Base-by-base conservation (phyloP, 2,329 filamentous ascomycete genomes). In the Pestalotiopsis sp. region DNA sequence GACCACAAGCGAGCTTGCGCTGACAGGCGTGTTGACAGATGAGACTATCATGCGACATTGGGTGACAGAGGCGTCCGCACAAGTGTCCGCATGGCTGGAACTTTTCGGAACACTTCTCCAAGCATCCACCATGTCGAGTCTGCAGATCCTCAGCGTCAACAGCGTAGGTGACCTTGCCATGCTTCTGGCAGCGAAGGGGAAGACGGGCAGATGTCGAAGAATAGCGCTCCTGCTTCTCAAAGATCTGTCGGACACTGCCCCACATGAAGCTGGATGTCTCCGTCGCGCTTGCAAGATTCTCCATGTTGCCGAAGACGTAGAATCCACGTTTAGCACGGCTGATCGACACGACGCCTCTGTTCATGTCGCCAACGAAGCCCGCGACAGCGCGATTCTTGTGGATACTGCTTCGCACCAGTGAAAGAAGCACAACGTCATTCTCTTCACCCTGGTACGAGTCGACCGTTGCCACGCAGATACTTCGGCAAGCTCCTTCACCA, bases 371-470 rank as follows among this genome's bases (percentile, higher is more conserved):
- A 1, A 97, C 83, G 73, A 97, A 98, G 0, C 95, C 95, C 38
- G 94, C 90, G 1, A 74, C 74, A 52, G 74, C 73, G 2, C 71
- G 73, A 1, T 72, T 73, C 0, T 83, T 82, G 4, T 81, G 75
- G 1, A 81, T 74, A 45, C 91, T 92, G 71, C 91, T 94, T 58
- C 95, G 88, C 3, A 96, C 94, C 0, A 97, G 82, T 0, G 94
- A 97, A 0, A 97, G 82, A 2, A 97, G 77, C 11, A 98, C 85
- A 9, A 97, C 84, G 27, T 95, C 92, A 70, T 97, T 97, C 77
- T 97, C 94, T 74, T 97, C 94, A 13, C 94, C 94, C 77, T 97
- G 94, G 75, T 95, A 97, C 0, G 92, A 93, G 75, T 97, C 95
- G 0, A 98, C 93, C 0, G 94, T 97, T 41, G 89, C 88, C 1